phyloP scores from a whole-genome alignment of 2,329 filamentous ascomycete species.

The Hypoxylon sp. region DNA sequence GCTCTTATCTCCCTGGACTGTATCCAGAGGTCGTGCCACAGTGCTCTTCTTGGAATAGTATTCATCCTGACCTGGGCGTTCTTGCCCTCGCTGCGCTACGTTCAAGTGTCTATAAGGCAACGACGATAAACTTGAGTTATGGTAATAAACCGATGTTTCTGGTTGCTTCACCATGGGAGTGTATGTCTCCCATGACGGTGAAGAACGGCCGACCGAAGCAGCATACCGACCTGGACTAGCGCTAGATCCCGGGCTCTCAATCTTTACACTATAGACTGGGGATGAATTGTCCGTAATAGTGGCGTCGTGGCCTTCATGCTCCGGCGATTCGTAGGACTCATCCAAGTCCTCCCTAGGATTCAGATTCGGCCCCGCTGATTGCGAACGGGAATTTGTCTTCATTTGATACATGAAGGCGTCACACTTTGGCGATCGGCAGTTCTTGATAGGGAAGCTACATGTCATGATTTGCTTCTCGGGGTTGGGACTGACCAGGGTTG shows the following conservation, averaged over 20 bases:
- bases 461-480: conserved; percentile 8
- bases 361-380: conserved; percentile 24
- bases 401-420: conserved; percentile 32
- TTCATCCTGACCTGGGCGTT: conserved; percentile 8
- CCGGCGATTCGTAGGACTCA: conserved; percentile 12
- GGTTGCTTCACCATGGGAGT: neutral
- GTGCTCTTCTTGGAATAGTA: neutral
- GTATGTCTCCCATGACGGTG: conserved; percentile 21
- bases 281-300: conserved; percentile 8
- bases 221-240: conserved; percentile 27
- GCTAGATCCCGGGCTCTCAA: conserved; percentile 30
- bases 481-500: neutral
- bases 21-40: conserved; percentile 7
- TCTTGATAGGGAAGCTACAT: conserved; percentile 22
- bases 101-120: conserved; percentile 8
- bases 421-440: conserved; percentile 14
- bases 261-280: conserved; percentile 25
- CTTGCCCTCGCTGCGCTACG: neutral
- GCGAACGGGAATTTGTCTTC: conserved; percentile 23
- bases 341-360: conserved; percentile 16
- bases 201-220: conserved; percentile 14
- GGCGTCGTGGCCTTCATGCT: conserved; percentile 11
- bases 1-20: conserved; percentile 6
- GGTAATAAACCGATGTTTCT: neutral
- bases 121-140: conserved; percentile 3